Percentiles rank a stretch among this genome's conserved stretches.
Conservation (phyloP, 1,284 basidiomycete genomes). For the Sphaerobolus stellatus region DNA sequence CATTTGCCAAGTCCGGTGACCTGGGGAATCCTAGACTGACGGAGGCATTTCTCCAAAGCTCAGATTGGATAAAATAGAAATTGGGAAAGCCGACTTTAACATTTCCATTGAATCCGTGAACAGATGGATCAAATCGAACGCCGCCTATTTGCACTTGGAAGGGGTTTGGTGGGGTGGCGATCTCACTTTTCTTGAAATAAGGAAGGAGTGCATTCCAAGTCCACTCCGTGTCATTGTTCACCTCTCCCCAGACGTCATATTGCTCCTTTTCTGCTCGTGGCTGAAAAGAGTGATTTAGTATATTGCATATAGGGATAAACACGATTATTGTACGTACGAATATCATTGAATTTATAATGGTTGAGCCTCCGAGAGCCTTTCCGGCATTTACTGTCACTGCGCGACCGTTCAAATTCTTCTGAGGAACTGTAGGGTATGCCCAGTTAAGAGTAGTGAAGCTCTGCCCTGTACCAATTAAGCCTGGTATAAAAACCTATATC, state of each 20-base stretch:
- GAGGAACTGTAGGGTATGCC: slow-evolving; percentile 15
- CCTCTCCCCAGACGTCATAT: slow-evolving; percentile 16
- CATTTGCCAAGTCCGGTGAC: slow-evolving; percentile 16
- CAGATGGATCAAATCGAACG: slow-evolving; percentile 10
- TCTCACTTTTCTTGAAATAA: slow-evolving; percentile 17
- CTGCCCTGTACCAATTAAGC: slow-evolving; percentile 12
- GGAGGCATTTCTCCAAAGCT: slow-evolving; percentile 13
- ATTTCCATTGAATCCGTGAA: slow-evolving; percentile 15
- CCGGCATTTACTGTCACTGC: slow-evolving; percentile 15
- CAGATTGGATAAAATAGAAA: slow-evolving; percentile 16
- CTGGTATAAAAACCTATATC: slow-evolving; percentile 17
- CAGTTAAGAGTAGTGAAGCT: slow-evolving; percentile 11
- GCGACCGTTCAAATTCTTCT: slow-evolving; percentile 13
- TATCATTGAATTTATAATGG: slow-evolving; percentile 17
- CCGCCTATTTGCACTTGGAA: slow-evolving; percentile 11
- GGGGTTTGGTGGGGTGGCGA: slow-evolving; percentile 13
- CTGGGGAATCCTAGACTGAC: slow-evolving; percentile 13
- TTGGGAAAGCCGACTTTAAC: slow-evolving; percentile 18
- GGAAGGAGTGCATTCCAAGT: slow-evolving; percentile 16
- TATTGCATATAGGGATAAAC: background rate
- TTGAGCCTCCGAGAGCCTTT: slow-evolving; percentile 17
- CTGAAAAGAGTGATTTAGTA: background rate
- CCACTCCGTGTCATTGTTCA: slow-evolving; percentile 16
- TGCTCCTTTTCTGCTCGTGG: slow-evolving; percentile 17
- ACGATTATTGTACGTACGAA: slow-evolving; percentile 9